Base-by-base conservation (phyloP, 192 early-diverging fungal genomes). In the Dispira simplex region DNA sequence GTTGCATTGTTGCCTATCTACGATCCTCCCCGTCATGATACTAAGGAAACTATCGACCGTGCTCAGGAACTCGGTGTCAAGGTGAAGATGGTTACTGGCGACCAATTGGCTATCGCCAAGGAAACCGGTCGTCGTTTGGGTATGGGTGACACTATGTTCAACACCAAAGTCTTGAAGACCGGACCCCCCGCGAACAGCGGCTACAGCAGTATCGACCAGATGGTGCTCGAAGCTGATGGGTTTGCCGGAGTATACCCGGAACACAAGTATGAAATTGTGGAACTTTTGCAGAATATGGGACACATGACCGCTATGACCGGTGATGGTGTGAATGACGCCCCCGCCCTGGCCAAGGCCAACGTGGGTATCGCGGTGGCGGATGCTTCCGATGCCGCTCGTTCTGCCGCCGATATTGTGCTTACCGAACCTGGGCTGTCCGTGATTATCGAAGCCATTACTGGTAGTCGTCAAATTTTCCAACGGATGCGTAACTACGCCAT, bases 21-120 rank as follows among this genome's bases (percentile, higher is more conserved):
- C 67, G 86, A 88, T 73, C 86, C 86, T 18, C 86, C 86, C 28
- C 82, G 86, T 56, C 80, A 83, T 62, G 86, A 88, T 68, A 86
- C 86, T 70, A 86, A 86, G 77, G 84, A 88, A 68, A 88, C 86
- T 26, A 85, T 88, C 67, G 82, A 83, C 56, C 84, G 83, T 55
- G 84, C 84, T 69, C 78, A 81, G 65, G 79, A 78, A 58, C 78
- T 88, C 45, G 86, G 86, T 72, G 84, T 88, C 48, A 71, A 85
- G 68, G 89, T 95, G 76, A 92, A 92, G 80, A 95, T 95, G 92
- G 90, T 95, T 68, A 95, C 92, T 60, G 92, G 89, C 68, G 92
- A 95, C 75, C 90, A 92, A 75, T 75, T 84, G 64, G 85, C 87
- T 65, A 89, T 91, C 77, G 89, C 85, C 68, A 92, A 87, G 82